Percentiles rank a stretch among this genome's conserved stretches.
phyloP scores from a whole-genome alignment of 257 asterid species.

The Salvia splendens region DNA sequence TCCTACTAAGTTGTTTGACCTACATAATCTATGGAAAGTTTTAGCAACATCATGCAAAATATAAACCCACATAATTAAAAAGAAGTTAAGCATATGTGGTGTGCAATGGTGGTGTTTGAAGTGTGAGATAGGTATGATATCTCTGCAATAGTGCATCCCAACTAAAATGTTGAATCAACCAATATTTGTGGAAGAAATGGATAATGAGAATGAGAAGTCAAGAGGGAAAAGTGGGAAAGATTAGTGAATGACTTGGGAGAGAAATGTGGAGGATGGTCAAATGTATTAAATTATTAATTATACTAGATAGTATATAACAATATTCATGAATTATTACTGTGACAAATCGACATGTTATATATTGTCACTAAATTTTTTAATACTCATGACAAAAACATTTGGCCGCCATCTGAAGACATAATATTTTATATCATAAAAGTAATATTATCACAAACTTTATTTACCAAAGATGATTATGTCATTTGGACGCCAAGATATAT shows the following conservation, averaged over 20 bases:
- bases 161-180: neutral
- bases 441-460: no score
- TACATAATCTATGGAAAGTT: neutral
- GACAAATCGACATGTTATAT: no score
- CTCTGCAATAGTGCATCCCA: neutral
- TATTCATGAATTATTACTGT: no score
- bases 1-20: neutral
- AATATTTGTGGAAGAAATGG: constrained; percentile 18
- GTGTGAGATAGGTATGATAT: neutral
- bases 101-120: neutral
- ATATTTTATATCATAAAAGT: no score
- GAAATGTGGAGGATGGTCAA: constrained; percentile 25
- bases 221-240: constrained; percentile 41
- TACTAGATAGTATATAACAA: no score
- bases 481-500: no score
- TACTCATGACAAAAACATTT: no score
- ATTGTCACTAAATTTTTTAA: no score
- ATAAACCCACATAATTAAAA: neutral
- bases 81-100: constrained; percentile 18
- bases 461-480: no score
- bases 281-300: neutral
- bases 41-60: neutral
- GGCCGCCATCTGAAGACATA: no score
- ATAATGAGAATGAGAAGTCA: constrained; percentile 30
- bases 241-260: constrained; percentile 6